Percentiles rank a stretch among this genome's conserved stretches.
Evolutionary conservation across 1,284 basidiomycete genomes (phyloP).

Genomic region (Ustilago nuda): DNA sequence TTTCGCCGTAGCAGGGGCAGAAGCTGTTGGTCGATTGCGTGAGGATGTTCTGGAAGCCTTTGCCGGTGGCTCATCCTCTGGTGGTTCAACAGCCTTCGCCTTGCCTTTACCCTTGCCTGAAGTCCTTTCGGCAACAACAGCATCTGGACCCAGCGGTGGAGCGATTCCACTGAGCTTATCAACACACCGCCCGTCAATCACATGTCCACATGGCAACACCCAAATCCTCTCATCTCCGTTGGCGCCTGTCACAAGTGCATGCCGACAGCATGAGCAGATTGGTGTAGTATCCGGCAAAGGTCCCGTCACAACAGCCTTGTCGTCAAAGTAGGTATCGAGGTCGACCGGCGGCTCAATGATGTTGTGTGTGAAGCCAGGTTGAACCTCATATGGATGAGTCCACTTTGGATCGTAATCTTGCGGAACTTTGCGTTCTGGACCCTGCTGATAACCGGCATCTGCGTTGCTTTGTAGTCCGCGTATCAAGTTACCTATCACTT

Average conservation of each 20-base stretch:
- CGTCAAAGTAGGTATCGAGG: conserved; percentile 58
- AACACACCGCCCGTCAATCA: conserved; percentile 62
- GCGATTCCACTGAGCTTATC: conserved; percentile 44
- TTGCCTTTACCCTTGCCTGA: conserved; percentile 35
- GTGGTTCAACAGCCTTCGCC: conserved; percentile 29
- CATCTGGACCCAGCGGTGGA: neutral
- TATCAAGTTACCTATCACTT: conserved; percentile 28
- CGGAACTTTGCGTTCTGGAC: conserved; percentile 34
- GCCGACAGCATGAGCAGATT: conserved; percentile 59
- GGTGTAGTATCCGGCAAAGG: conserved; percentile 62
- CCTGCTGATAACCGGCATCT: conserved; percentile 13
- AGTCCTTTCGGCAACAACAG: neutral
- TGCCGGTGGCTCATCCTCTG: conserved; percentile 20
- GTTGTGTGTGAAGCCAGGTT: conserved; percentile 44
- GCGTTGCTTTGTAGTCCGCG: conserved; percentile 15
- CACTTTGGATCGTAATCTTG: conserved; percentile 45
- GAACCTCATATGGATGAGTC: conserved; percentile 51
- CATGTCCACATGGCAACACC: conserved; percentile 63
- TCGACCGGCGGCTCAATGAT: conserved; percentile 65
- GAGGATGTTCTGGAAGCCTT: conserved; percentile 20
- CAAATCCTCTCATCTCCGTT: conserved; percentile 55
- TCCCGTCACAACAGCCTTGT: conserved; percentile 54
- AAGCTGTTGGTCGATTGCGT: conserved; percentile 16
- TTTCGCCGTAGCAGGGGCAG: conserved; percentile 2
- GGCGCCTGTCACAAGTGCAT: conserved; percentile 56